Evolutionary conservation across 768 basidiomycete species (phyloP).

Genomic region (Pulveroboletus ravenelii): DNA sequence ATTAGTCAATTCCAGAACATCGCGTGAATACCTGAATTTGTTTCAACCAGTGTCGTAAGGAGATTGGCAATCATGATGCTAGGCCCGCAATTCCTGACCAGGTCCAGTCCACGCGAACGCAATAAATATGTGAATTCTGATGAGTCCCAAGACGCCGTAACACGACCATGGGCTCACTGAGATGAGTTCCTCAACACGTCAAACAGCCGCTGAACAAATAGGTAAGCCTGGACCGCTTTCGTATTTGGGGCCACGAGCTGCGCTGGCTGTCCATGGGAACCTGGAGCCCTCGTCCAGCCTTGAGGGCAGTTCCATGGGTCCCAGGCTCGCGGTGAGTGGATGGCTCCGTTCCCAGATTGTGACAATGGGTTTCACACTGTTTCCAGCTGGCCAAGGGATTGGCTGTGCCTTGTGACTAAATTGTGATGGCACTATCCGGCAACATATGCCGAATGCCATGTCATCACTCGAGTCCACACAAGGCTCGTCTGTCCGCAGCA

Average conservation of each 20-base stretch:
- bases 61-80: conserved; percentile 31
- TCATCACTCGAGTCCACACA: conserved; percentile 14
- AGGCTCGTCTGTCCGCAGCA: conserved; percentile 16
- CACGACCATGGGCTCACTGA: conserved; percentile 14
- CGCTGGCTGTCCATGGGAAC: conserved; percentile 13
- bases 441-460: conserved; percentile 18
- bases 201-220: conserved; percentile 4
- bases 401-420: conserved; percentile 31
- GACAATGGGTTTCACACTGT: conserved; percentile 28
- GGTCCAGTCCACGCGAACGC: conserved; percentile 8
- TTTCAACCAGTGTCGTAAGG: conserved; percentile 32
- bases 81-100: conserved; percentile 8
- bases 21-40: conserved; percentile 19
- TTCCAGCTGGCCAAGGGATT: conserved; percentile 8
- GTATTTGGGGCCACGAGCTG: conserved; percentile 6
- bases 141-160: conserved; percentile 17
- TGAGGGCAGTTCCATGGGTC: background rate
- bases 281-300: conserved; percentile 3
- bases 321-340: conserved; percentile 12
- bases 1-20: conserved; percentile 29
- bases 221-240: conserved; percentile 5
- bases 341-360: conserved; percentile 17
- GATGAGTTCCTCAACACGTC: conserved; percentile 15
- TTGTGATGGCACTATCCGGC: conserved; percentile 25
- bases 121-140: background rate